Conservation (phyloP, 768 basidiomycete species). For the Candolleomyces eurysporus region DNA sequence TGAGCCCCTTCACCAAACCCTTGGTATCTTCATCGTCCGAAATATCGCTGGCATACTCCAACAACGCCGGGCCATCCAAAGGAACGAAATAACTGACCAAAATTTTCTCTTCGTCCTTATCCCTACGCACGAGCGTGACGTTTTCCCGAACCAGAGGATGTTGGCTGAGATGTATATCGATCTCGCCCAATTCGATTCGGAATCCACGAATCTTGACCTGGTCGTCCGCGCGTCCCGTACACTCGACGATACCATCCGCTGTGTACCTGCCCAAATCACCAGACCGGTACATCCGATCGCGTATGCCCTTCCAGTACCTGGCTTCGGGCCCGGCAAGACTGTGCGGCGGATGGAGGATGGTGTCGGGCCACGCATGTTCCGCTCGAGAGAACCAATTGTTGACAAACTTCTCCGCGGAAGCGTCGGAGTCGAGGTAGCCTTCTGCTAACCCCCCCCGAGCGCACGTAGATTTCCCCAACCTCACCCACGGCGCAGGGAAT, state of each 20-base stretch:
- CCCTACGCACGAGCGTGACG: constrained; percentile 92
- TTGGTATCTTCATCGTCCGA: constrained; percentile 52
- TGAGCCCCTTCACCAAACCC: constrained; percentile 72
- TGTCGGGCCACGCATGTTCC: constrained; percentile 58
- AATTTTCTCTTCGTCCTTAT: constrained; percentile 99
- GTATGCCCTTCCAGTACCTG: constrained; percentile 88
- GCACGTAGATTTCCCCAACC: constrained; percentile 97
- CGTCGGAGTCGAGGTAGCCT: constrained; percentile 83
- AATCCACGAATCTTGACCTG: constrained; percentile 99
- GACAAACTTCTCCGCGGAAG: constrained; percentile 90
- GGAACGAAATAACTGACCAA: constrained; percentile 98
- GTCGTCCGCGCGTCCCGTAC: constrained; percentile 95
- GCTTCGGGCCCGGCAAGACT: constrained; percentile 69
- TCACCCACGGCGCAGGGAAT: constrained; percentile 92
- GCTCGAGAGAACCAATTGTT: constrained; percentile 81
- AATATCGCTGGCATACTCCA: constrained; percentile 69
- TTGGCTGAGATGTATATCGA: constrained; percentile 92
- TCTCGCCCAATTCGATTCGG: constrained; percentile 94
- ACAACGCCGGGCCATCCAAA: constrained; percentile 62
- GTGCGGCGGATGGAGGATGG: constrained; percentile 58
- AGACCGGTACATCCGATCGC: constrained; percentile 97
- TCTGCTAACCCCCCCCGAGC: constrained; percentile 92
- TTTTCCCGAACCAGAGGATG: constrained; percentile 96
- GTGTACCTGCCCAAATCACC: constrained; percentile 95
- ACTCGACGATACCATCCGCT: constrained; percentile 91